Evolutionary conservation across 2,329 filamentous ascomycete genomes (phyloP), one percentile per base, ranked within the genome.

Genomic region (Aureobasidium zeae): DNA sequence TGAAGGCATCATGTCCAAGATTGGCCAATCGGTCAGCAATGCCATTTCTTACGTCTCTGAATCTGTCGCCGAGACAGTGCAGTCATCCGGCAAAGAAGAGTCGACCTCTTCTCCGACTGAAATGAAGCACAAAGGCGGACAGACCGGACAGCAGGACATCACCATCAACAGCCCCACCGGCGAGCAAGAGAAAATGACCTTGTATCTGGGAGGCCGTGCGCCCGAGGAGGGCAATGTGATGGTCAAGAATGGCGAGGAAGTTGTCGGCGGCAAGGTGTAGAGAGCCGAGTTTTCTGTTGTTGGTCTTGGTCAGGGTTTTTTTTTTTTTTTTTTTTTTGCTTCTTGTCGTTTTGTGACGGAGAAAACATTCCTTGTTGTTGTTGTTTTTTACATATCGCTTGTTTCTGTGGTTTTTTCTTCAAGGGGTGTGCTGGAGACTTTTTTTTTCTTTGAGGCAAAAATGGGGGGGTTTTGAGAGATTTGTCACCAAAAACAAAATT

Each of bases 221-320:
- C 49, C 46, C 3, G 52, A 58, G 20, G 55, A 60, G 34, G 59
- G 60, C 5, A 56, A 54, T 38, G 57, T 61, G 11, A 52, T 60
- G 5, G 52, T 61, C 15, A 53, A 53, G 43, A 17, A 59, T 15
- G 56, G 50, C 5, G 42, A 52, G 36, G 53, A 55, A 39, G 42
- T 46, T 44, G 29, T 46, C 5, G 30, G 41, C 1, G 29, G 29
- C 2, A 46, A 37, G 36, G 37, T 36, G 16, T 31, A 47, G 26
- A 44, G 10, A 21, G 21, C 25, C 9, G 25, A 33, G 10, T 25
- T 25, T 7, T 32, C 22, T 7, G 33, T 26, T 2, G 33, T 15
- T 9, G 45, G 45, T 6, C 45, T 44, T 20, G 45, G 45, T 7
- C 22, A 25, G n/a, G n/a, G n/a, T n/a, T n/a, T n/a, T n/a, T n/a